Base-by-base conservation (phyloP, 2,329 filamentous ascomycete species). In the Sclerotiophoma versabilis region DNA sequence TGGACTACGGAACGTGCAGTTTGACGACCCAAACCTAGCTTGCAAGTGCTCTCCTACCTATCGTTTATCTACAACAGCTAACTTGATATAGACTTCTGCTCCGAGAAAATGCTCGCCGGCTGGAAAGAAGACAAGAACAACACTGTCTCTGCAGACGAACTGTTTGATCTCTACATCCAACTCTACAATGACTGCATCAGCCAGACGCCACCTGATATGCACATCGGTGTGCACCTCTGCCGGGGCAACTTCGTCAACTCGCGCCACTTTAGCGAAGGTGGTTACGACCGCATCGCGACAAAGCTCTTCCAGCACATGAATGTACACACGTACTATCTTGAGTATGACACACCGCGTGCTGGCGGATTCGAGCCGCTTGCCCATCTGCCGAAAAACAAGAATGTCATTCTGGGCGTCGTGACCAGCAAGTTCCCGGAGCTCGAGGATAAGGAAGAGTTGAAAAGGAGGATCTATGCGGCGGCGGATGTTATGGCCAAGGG, bases 151-250 rank as follows among this genome's bases (percentile, higher is more conserved):
- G 83, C 87, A 15, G 87, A 89, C 38, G 84, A 87, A 54, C 83
- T 90, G 7, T 82, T 92, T 19, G 86, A 90, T 62, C 83, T 85
- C 32, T 92, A 92, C 75, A 89, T 92, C 72, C 78, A 81, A 54
- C 82, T 90, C 54, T 91, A 92, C 80, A 92, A 92, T 70, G 84
- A 88, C 72, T 84, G 81, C 66, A 79, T 90, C 66, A 75, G 80
- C 65, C 83, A 84, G 60, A 76, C 83, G 0, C 87, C 88, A 0
- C 69, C 79, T 2, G 88, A 92, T 69, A 83, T 92, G 80, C 88
- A 91, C 74, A 81, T 89, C 1, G 89, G 89, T 39, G 85, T 92
- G 9, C 89, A 92, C 67, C 80, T 92, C 48, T 92, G 89, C 79
- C 66, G 76, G 23, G 76, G 76, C 20, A 79, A 79, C 62, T 79